phyloP scores from a whole-genome alignment of 495 filamentous ascomycete species.

The Hypomontagnella submonticulosa region DNA sequence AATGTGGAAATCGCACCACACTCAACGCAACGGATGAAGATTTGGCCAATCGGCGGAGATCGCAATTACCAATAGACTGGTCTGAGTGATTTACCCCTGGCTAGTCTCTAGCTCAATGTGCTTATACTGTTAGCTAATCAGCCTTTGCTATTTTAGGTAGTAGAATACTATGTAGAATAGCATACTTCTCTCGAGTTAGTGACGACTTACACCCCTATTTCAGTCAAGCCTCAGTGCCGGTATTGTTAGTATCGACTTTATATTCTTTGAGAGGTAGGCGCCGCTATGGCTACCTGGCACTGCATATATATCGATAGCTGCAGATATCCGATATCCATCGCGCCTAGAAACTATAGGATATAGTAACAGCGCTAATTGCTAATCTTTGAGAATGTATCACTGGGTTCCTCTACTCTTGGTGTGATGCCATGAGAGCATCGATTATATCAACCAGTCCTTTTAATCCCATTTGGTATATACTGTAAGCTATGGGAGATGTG shows the following conservation, averaged over 20 bases:
- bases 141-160: neutral
- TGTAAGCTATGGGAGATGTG: too few relatives aligned
- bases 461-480: too few relatives aligned
- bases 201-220: conserved; percentile 11
- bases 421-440: too few relatives aligned
- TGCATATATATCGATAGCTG: too few relatives aligned
- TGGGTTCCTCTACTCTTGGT: too few relatives aligned
- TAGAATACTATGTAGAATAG: neutral
- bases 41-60: conserved; percentile 4
- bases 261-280: too few relatives aligned
- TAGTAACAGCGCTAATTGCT: neutral
- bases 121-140: conserved; percentile 3
- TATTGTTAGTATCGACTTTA: too few relatives aligned
- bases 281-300: too few relatives aligned
- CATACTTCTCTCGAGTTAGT: conserved; percentile 1
- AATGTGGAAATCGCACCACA: conserved; percentile 9
- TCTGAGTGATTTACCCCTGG: conserved; percentile 24
- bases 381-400: too few relatives aligned
- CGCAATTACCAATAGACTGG: conserved; percentile 7
- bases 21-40: conserved; percentile 10
- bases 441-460: too few relatives aligned
- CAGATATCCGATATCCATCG: too few relatives aligned
- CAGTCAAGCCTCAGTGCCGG: neutral
- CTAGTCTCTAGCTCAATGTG: conserved; percentile 21
- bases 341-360: neutral